Base-by-base conservation (phyloP, 2,329 filamentous ascomycete species). In the Metarhizium anisopliae region DNA sequence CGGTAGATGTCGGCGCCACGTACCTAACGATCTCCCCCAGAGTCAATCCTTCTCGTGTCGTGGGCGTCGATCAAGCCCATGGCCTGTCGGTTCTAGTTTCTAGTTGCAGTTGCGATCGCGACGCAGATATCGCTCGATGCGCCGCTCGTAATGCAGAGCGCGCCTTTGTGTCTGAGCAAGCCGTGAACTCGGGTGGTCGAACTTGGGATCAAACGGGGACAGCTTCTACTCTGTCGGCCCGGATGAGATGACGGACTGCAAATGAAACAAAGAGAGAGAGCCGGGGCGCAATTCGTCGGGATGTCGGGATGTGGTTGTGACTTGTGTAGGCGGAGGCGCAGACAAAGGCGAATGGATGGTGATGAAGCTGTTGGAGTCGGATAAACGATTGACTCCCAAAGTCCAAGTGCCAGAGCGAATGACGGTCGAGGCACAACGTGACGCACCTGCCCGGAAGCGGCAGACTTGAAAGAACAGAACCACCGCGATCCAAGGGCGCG, bases 31-130 rank as follows among this genome's bases (percentile, higher is more conserved):
- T 61, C 56, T 62, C 60, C 63, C 64, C 65, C 64, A 57, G 62
- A 63, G 63, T 67, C 66, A 45, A 61, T 70, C 63, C 65, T 64
- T 61, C 61, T 62, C 59, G 55, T 60, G 62, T 58, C 61, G 62
- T 58, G 56, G 57, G 47, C 62, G 64, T 54, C 55, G 64, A 57
- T 62, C 62, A 68, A 68, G 66, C 67, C 66, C 69, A 72, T 72
- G 67, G 67, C 69, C 68, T 66, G 60, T 52, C 53, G 52, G 52
- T 54, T 52, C 55, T 52, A 10, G 11, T 20, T 18, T 45, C 18
- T 45, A 2, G 42, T 20, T 10, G 42, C 11, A 16, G 36, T 16
- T 30, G 20, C n/a, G 43, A 6, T 20, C 45, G 45, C 35, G 32
- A 35, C 45, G 47, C 40, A 45, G 13, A n/a, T 45, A 51, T 47